Conservation (phyloP, 176 grass and related monocot genomes). For the Avena atlantica region DNA sequence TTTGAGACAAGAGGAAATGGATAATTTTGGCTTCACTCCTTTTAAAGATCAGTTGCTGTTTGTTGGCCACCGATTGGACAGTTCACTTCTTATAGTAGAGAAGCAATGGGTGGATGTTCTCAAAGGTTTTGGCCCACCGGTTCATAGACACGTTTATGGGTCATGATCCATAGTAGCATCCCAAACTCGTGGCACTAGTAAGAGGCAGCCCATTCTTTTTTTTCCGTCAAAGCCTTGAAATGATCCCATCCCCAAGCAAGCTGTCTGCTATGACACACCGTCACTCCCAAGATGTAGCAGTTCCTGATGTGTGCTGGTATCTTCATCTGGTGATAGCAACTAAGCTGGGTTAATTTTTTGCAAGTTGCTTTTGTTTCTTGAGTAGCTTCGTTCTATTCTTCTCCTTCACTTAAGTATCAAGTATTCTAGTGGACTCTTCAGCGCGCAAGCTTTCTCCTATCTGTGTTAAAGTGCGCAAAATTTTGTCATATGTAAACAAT, state of each 20-base stretch:
- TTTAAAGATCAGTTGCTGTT: constrained; percentile 80
- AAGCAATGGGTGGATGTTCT: constrained; percentile 90
- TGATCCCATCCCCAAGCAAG: constrained; percentile 1
- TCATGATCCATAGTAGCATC: constrained; percentile 43
- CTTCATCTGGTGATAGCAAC: not conserved
- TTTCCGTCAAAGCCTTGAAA: constrained; percentile 2
- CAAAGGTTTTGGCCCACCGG: constrained; percentile 60
- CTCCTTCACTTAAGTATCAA: not conserved
- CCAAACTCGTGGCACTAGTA: constrained; percentile 15
- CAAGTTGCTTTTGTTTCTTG: constrained; percentile 26
- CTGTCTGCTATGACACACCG: not conserved
- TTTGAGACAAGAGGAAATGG: constrained; percentile 48
- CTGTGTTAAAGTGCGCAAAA: constrained; percentile 38
- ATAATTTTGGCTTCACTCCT: constrained; percentile 74
- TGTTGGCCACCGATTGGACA: constrained; percentile 75
- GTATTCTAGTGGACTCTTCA: constrained; percentile 22
- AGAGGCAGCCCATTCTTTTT: not conserved
- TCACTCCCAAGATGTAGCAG: constrained; percentile 18
- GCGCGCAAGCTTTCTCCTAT: constrained; percentile 44
- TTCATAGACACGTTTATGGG: constrained; percentile 88
- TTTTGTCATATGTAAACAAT: constrained; percentile 59
- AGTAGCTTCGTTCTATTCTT: constrained; percentile 23
- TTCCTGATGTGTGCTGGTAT: constrained; percentile 30
- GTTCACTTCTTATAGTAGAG: constrained; percentile 78
- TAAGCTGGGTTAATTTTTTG: not conserved